Conservation (phyloP, 805 yeast genomes). For the Pichia heedii region DNA sequence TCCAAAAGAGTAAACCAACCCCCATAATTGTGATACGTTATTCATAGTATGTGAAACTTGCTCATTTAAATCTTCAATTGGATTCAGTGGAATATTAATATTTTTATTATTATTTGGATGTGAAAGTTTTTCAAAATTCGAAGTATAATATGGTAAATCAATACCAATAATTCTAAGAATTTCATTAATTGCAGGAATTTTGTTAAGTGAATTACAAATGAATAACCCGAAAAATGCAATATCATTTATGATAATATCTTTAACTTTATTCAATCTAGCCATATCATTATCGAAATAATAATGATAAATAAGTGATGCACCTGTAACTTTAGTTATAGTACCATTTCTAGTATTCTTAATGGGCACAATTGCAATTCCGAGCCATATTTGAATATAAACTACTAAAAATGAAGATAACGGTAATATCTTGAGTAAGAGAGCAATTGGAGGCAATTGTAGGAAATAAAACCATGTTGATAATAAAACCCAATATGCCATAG, state of each 20-base stretch:
- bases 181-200: background rate
- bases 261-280: background rate
- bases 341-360: background rate
- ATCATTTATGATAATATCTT: background rate
- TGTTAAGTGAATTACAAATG: background rate
- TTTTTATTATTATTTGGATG: too few species aligned
- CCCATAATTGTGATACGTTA: background rate
- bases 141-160: background rate
- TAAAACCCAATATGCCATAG: conserved; percentile 64
- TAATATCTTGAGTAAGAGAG: conserved; percentile 36
- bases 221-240: background rate
- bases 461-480: conserved; percentile 28
- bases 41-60: background rate
- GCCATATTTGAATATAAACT: conserved; percentile 48
- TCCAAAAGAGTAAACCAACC: background rate
- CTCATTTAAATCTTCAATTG: background rate
- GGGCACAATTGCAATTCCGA: conserved; percentile 38
- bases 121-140: background rate
- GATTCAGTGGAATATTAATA: too few species aligned
- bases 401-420: conserved; percentile 49
- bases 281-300: conserved; percentile 7
- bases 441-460: conserved; percentile 15
- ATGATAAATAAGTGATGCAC: conserved; percentile 9
- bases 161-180: background rate
- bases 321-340: conserved; percentile 2